These are phyloP conservation scores for Neurospora africana DNA, from an alignment of 495 filamentous ascomycete species.

Conservation along the genomic window DNA sequence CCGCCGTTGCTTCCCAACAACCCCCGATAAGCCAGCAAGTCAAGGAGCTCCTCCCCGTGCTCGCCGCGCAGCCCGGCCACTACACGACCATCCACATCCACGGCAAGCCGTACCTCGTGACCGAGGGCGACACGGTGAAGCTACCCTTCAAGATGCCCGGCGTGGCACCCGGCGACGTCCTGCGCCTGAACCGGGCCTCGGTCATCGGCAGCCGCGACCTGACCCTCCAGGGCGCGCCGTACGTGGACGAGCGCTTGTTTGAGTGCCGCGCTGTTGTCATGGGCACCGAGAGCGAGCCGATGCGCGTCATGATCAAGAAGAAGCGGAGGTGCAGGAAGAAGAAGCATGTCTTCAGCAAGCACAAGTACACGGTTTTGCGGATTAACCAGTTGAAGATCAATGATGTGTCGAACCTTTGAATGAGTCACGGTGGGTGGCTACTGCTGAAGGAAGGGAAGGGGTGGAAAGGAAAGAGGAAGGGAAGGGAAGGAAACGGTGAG, in stretches of 20 bases:
- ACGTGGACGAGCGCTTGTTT: constrained; percentile 71
- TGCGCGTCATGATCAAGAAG: constrained; percentile 84
- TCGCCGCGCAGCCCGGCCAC: constrained; percentile 67
- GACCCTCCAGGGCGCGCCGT: constrained; percentile 69
- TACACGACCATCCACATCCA: constrained; percentile 86
- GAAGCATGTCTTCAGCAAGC: constrained; percentile 71
- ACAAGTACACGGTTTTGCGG: constrained; percentile 73
- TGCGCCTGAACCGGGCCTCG: constrained; percentile 76
- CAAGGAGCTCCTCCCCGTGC: constrained; percentile 56
- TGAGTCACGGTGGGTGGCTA: not conserved
- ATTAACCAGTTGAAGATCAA: constrained; percentile 67
- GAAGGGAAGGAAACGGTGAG: not conserved
- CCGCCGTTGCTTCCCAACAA: not conserved
- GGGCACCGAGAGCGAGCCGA: constrained; percentile 76
- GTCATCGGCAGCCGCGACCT: constrained; percentile 78
- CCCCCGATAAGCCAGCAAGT: constrained; percentile 16
- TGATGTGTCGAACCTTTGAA: constrained; percentile 1
- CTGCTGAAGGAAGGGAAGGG: not conserved
- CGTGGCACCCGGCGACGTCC: constrained; percentile 68
- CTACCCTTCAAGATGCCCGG: constrained; percentile 89
- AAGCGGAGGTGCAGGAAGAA: constrained; percentile 73
- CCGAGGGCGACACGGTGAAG: constrained; percentile 71
- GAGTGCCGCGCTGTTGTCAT: constrained; percentile 79
- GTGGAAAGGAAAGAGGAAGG: not conserved
- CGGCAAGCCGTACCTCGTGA: constrained; percentile 81